Percentiles rank a stretch among this genome's conserved stretches.
Conservation (phyloP, 768 basidiomycete species). For the Pholiota conissans region DNA sequence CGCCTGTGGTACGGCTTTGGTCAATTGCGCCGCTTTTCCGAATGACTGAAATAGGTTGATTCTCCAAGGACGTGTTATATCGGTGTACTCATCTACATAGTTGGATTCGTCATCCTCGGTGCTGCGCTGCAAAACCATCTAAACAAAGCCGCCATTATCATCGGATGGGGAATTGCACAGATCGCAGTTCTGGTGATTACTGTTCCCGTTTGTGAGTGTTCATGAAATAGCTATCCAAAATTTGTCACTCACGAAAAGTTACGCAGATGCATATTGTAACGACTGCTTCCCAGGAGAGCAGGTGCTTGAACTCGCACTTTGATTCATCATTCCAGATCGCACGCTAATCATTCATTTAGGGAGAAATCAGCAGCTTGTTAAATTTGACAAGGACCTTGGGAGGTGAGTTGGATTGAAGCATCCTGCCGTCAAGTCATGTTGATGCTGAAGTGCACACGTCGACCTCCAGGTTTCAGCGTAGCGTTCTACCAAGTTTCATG, state of each 20-base stretch:
- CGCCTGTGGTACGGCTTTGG: slow-evolving; percentile 49
- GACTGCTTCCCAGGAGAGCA: slow-evolving; percentile 23
- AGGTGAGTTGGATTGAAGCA: slow-evolving; percentile 34
- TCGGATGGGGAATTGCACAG: slow-evolving; percentile 71
- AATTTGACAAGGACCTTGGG: slow-evolving; percentile 59
- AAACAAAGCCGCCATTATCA: slow-evolving; percentile 48
- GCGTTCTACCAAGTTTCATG: slow-evolving; percentile 69
- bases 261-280: slow-evolving; percentile 19
- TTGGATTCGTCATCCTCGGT: slow-evolving; percentile 60
- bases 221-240: slow-evolving; percentile 22
- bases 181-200: slow-evolving; percentile 58
- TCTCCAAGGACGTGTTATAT: slow-evolving; percentile 68
- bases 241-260: slow-evolving; percentile 25
- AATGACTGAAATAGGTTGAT: too few species aligned
- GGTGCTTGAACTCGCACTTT: not conserved
- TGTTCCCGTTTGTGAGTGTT: slow-evolving; percentile 49
- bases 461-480: slow-evolving; percentile 51
- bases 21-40: not conserved
- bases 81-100: slow-evolving; percentile 55
- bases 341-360: slow-evolving; percentile 28
- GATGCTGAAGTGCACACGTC: not conserved
- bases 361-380: slow-evolving; percentile 62
- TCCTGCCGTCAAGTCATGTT: too few species aligned
- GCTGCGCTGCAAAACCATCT: slow-evolving; percentile 53
- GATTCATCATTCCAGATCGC: not conserved